These are phyloP conservation scores for Cyclotella baltica DNA, from an alignment of 108 stramenopile species.

Conservation along the genomic window DNA sequence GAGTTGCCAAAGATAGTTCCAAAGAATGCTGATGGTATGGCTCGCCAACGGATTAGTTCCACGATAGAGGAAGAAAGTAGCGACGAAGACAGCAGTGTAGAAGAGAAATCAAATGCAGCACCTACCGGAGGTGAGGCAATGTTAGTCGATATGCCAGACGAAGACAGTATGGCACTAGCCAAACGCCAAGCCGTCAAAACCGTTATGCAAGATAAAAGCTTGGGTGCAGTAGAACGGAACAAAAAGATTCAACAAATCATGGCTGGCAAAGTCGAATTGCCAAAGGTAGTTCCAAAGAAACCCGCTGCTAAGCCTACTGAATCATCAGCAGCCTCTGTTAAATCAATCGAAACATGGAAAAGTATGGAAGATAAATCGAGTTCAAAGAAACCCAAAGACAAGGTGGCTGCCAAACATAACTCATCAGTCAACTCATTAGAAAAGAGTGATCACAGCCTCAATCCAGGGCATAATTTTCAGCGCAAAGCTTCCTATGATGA, in stretches of 20 bases:
- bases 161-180: neutral
- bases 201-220: slow-evolving; percentile 22
- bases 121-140: slow-evolving; percentile 18
- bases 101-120: slow-evolving; percentile 5
- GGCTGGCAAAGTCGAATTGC: slow-evolving; percentile 19
- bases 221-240: slow-evolving; percentile 27
- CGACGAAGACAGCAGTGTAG: neutral
- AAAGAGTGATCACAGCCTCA: slow-evolving; percentile 11
- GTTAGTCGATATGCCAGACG: slow-evolving; percentile 20
- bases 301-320: neutral
- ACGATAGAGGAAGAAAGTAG: slow-evolving; percentile 3
- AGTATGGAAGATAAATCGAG: neutral
- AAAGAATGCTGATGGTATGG: neutral
- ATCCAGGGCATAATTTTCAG: slow-evolving; percentile 7
- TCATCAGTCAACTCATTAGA: neutral
- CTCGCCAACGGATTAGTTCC: too few species aligned
- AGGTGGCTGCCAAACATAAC: neutral
- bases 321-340: neutral
- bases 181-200: slow-evolving; percentile 18
- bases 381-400: neutral
- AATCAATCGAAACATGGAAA: neutral
- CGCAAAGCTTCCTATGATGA: slow-evolving; percentile 5
- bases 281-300: neutral
- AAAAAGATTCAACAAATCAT: slow-evolving; percentile 34
- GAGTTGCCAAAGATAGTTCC: slow-evolving; percentile 51